A percentile compares a stretch with the other conserved stretches of the same genome.
Conservation (phyloP, 148 eudicot species). For the Rhododendron henanense region DNA sequence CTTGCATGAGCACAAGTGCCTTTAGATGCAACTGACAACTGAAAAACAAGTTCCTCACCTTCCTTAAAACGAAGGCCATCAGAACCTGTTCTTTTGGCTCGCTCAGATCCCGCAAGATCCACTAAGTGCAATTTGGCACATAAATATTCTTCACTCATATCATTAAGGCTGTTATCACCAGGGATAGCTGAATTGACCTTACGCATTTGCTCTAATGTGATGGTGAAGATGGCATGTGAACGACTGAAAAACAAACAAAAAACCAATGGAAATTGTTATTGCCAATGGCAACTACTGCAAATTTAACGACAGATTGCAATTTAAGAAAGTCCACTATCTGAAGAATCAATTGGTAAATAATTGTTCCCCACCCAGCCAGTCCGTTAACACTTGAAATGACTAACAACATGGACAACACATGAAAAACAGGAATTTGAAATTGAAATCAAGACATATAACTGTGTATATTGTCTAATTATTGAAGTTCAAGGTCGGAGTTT, state of each 20-base stretch:
- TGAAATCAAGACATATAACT: background rate
- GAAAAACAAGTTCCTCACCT: conserved; percentile 38
- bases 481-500: background rate
- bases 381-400: background rate
- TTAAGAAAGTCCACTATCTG: background rate
- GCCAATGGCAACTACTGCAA: background rate
- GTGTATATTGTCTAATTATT: background rate
- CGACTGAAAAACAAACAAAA: conserved; percentile 50
- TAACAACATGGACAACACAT: background rate
- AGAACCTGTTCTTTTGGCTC: conserved; percentile 98
- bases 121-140: conserved; percentile 97
- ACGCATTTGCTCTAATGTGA: conserved; percentile 91
- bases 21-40: background rate
- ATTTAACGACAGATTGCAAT: background rate
- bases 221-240: conserved; percentile 98
- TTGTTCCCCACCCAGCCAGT: conserved; percentile 2
- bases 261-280: background rate
- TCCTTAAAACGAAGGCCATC: conserved; percentile 99
- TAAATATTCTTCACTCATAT: conserved; percentile 83
- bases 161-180: conserved; percentile 45
- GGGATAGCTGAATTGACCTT: conserved; percentile 45
- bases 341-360: background rate
- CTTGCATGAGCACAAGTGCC: conserved; percentile 12
- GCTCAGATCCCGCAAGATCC: conserved; percentile 99
- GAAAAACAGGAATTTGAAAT: background rate